These are phyloP conservation scores for Penicillium sp. DNA, from an alignment of 2,329 filamentous ascomycete species.

Conservation along the genomic window DNA sequence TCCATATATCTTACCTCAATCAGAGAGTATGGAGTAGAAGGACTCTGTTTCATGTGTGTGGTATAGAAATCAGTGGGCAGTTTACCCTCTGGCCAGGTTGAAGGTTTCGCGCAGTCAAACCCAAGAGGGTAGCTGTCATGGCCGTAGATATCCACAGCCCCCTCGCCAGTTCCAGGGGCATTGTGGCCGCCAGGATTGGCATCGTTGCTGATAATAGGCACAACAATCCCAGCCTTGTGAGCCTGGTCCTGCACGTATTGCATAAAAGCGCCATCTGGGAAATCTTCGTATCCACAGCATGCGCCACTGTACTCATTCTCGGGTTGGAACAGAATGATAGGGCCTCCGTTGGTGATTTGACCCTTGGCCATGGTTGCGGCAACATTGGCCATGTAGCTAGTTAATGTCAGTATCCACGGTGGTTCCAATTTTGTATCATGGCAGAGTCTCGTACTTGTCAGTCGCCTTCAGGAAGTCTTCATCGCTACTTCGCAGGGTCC, in stretches of 20 bases:
- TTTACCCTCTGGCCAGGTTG: conserved; percentile 56
- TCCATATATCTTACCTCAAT: conserved; percentile 47
- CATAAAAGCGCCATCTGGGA: conserved; percentile 68
- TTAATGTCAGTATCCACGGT: conserved; percentile 7
- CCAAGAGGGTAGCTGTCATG: conserved; percentile 62
- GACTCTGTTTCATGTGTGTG: conserved; percentile 59
- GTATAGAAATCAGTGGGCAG: conserved; percentile 58
- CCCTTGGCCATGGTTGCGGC: conserved; percentile 66
- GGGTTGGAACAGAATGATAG: conserved; percentile 73
- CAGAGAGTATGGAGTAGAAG: conserved; percentile 63
- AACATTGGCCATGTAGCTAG: conserved; percentile 60
- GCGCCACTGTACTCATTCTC: conserved; percentile 74
- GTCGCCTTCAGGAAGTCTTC: conserved; percentile 64
- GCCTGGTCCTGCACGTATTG: conserved; percentile 68
- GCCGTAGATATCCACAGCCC: conserved; percentile 63
- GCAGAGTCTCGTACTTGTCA: conserved; percentile 50
- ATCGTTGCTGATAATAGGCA: conserved; percentile 75
- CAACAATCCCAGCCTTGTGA: conserved; percentile 64
- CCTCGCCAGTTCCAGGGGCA: conserved; percentile 58
- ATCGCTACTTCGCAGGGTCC: conserved; percentile 60
- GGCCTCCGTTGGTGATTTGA: conserved; percentile 80
- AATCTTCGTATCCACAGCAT: conserved; percentile 47
- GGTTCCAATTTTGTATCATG: too few relatives aligned
- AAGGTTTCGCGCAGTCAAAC: conserved; percentile 53
- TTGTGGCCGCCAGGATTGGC: conserved; percentile 60